Evolutionary conservation across 495 filamentous ascomycete species (phyloP).

Genomic region (Cudoniella acicularis): DNA sequence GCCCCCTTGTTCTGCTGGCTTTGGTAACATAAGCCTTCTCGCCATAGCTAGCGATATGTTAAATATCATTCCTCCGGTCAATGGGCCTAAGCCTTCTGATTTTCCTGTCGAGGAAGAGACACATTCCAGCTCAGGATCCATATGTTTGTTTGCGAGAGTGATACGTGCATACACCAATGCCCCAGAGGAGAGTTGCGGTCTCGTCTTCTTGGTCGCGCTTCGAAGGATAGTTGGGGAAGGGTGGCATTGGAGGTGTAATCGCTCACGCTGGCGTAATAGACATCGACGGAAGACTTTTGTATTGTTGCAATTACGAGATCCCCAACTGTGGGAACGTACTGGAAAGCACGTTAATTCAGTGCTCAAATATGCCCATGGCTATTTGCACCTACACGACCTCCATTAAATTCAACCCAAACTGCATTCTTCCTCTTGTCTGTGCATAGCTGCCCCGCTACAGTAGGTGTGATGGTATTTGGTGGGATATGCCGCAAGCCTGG

Average conservation of each 20-base stretch:
- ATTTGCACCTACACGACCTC: slow-evolving; percentile 52
- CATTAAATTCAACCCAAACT: slow-evolving; percentile 69
- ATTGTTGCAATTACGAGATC: slow-evolving; percentile 87
- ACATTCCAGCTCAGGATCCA: slow-evolving; percentile 87
- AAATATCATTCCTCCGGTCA: slow-evolving; percentile 86
- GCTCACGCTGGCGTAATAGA: slow-evolving; percentile 60
- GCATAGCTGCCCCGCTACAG: slow-evolving; percentile 73
- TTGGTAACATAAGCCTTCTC: slow-evolving; percentile 65
- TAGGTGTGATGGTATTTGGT: slow-evolving; percentile 65
- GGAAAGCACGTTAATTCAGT: slow-evolving; percentile 18
- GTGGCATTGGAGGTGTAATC: slow-evolving; percentile 67
- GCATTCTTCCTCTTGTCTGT: slow-evolving; percentile 75
- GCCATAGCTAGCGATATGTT: slow-evolving; percentile 77
- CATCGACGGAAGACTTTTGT: slow-evolving; percentile 67
- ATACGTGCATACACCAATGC: slow-evolving; percentile 84
- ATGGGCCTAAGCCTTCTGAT: slow-evolving; percentile 78
- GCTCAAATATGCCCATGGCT: background rate
- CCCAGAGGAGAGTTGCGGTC: slow-evolving; percentile 69
- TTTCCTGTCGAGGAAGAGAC: slow-evolving; percentile 83
- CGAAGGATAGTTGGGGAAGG: slow-evolving; percentile 85
- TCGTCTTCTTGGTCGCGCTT: slow-evolving; percentile 87
- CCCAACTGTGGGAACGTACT: slow-evolving; percentile 74
- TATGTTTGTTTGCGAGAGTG: slow-evolving; percentile 67
- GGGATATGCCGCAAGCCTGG: slow-evolving; percentile 76
- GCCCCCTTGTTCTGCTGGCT: slow-evolving; percentile 58